Evolutionary conservation across 23 red algal species (phyloP), one percentile per base, ranked within the genome.

Genomic region (Cyanidiococcus yangmingshanensis): DNA sequence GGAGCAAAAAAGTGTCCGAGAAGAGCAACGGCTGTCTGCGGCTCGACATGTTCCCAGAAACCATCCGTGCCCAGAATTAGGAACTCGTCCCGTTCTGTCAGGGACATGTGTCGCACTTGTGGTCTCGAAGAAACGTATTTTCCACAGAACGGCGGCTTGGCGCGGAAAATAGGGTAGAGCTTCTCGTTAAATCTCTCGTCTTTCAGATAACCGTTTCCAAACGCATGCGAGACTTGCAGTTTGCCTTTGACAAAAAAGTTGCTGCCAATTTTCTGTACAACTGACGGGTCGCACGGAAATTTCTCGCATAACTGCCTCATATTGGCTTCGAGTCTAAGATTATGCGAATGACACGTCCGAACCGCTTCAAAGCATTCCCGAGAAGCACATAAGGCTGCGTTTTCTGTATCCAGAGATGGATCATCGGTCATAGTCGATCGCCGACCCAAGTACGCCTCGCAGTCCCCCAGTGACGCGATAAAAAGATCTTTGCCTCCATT

Each of bases 191-290:
- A 71, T 35, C n/a, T 25, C 27, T 71, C 16, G 12, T 35, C n/a
- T 71, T 71, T 71, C 63, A 71, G 32, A 29, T 71, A 71, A 3
- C 63, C 63, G 27, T 71, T 71, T 25, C 63, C 63, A 71, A 71
- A 71, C 12, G 63, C 63, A 30, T 71, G 63, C n/a, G n/a, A 32
- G 3, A 71, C 63, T 29, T 71, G 63, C 32, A 71, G 63, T 30
- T 71, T 71, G 63, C 63, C 63, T 35, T 71, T 71, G 63, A 71
- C 63, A 29, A 32, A 71, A 25, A 35, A 25, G 32, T 71, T 71
- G 7, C 32, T 35, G 63, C 63, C 63, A 3, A 71, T 71, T 35
- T 32, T 35, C 63, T 71, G 63, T 7, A 71, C 63, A 7, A 71
- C 63, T 2, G 21, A 35, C 12, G 63, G 63, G 27, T 71, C 63